These are phyloP conservation scores for Collybia sp. DNA, from an alignment of 768 basidiomycete genomes.

Conservation along the genomic window DNA sequence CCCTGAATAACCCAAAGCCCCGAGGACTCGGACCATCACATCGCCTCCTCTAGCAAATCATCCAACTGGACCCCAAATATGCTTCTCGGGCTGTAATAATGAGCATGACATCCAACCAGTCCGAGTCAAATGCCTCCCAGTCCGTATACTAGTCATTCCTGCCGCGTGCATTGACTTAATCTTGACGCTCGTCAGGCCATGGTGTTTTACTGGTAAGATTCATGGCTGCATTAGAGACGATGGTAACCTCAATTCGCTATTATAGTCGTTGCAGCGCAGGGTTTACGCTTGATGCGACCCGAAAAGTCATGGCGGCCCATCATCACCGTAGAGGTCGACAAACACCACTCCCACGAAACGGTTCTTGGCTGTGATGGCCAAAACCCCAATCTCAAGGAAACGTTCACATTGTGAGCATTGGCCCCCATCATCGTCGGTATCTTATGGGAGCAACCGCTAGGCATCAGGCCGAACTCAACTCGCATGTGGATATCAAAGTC, in stretches of 20 bases:
- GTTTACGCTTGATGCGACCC: conserved; percentile 44
- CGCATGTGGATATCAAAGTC: conserved; percentile 47
- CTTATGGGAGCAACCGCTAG: too few species aligned
- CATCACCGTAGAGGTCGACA: conserved; percentile 50
- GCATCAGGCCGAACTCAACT: too few species aligned
- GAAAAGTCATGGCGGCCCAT: conserved; percentile 70
- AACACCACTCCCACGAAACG: conserved; percentile 48
- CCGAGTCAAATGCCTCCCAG: too few species aligned
- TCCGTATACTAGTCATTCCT: too few species aligned
- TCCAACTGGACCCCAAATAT: too few species aligned
- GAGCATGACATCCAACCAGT: too few species aligned
- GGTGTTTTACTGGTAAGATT: conserved; percentile 28
- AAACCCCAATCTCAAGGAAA: conserved; percentile 58
- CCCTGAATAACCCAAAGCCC: too few species aligned
- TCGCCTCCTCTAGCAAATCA: too few species aligned
- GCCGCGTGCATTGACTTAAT: too few species aligned
- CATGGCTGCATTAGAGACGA: neutral
- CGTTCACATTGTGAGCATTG: conserved; percentile 52
- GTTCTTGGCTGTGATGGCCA: conserved; percentile 66
- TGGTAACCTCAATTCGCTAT: neutral
- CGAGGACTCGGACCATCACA: too few species aligned
- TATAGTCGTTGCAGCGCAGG: conserved; percentile 36
- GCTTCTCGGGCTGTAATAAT: too few species aligned
- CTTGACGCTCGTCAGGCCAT: conserved; percentile 16
- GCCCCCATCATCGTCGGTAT: too few species aligned